Evolutionary conservation across 1,139 yeast species (phyloP).

Genomic region (Kurtzmaniella quercitrusa): DNA sequence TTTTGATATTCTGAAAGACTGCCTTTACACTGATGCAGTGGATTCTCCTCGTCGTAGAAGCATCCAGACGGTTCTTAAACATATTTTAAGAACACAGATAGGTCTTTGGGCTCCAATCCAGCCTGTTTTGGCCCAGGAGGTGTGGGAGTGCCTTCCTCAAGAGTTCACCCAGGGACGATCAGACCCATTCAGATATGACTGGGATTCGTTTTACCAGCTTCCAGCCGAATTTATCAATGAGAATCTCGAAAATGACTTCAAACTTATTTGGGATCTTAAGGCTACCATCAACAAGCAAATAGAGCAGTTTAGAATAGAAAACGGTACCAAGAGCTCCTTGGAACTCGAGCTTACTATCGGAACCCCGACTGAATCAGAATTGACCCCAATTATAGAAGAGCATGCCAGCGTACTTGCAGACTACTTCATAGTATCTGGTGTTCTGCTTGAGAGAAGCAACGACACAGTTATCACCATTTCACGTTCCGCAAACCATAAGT

Average conservation of each 20-base stretch:
- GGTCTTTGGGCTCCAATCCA: slow-evolving; percentile 73
- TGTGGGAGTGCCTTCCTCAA: slow-evolving; percentile 58
- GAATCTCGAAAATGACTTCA: slow-evolving; percentile 37
- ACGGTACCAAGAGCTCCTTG: slow-evolving; percentile 55
- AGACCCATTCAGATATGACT: slow-evolving; percentile 53
- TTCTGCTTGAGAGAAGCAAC: slow-evolving; percentile 25
- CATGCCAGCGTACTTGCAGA: slow-evolving; percentile 44
- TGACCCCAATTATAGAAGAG: slow-evolving; percentile 12
- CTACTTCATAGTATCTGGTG: slow-evolving; percentile 63
- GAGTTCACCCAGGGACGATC: slow-evolving; percentile 23
- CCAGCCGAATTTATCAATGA: slow-evolving; percentile 22
- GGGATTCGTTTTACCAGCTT: slow-evolving; percentile 25
- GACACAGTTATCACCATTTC: slow-evolving; percentile 32
- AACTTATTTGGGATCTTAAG: slow-evolving; percentile 41
- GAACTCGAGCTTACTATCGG: slow-evolving; percentile 51
- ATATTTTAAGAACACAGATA: slow-evolving; percentile 58
- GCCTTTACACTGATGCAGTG: slow-evolving; percentile 65
- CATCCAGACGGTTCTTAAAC: slow-evolving; percentile 66
- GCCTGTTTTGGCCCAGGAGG: slow-evolving; percentile 85
- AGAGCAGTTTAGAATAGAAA: slow-evolving; percentile 28
- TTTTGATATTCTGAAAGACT: slow-evolving; percentile 83
- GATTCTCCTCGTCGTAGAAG: slow-evolving; percentile 52
- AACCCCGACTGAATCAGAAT: slow-evolving; percentile 12
- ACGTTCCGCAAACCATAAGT: slow-evolving; percentile 51
- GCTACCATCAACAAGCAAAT: slow-evolving; percentile 42